Evolutionary conservation across 352 stramenopile species (phyloP).

Genomic region (Pythium sukuiense): DNA sequence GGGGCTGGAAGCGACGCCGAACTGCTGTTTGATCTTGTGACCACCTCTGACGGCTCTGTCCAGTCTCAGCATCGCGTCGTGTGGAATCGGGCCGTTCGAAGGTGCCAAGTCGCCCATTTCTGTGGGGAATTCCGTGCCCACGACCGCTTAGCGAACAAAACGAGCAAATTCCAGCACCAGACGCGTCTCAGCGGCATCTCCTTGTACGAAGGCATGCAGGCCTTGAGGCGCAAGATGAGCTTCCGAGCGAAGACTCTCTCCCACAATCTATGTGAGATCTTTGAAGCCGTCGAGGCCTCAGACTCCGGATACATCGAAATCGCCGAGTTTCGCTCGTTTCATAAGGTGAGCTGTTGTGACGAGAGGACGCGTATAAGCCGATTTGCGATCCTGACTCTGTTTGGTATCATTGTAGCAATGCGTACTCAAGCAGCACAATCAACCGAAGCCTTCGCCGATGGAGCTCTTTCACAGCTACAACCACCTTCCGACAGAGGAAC

Average conservation of each 20-base stretch:
- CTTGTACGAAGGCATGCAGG: conserved; percentile 22
- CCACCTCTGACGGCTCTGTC: not conserved
- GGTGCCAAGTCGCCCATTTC: conserved; percentile 48
- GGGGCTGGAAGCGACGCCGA: not conserved
- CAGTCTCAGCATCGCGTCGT: conserved; percentile 35
- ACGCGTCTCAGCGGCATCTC: not conserved
- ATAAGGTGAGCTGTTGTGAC: conserved; percentile 33
- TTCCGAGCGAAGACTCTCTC: conserved; percentile 40
- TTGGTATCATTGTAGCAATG: not conserved
- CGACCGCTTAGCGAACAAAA: not conserved
- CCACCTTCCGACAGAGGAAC: not conserved
- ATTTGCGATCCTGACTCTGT: not conserved
- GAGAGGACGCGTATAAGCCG: not conserved
- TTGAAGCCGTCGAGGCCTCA: conserved; percentile 64
- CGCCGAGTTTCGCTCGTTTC: conserved; percentile 61
- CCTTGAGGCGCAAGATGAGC: conserved; percentile 19
- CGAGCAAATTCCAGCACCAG: not conserved
- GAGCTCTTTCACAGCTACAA: not conserved
- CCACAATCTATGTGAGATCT: conserved; percentile 57
- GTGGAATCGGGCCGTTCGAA: conserved; percentile 69
- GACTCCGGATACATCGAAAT: conserved; percentile 71
- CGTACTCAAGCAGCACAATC: not conserved
- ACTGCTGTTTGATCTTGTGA: conserved; percentile 3
- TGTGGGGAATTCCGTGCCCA: conserved; percentile 23
- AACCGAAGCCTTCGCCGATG: not conserved